phyloP scores from a whole-genome alignment of 1,284 basidiomycete species.

The Tylopilus sp. region DNA sequence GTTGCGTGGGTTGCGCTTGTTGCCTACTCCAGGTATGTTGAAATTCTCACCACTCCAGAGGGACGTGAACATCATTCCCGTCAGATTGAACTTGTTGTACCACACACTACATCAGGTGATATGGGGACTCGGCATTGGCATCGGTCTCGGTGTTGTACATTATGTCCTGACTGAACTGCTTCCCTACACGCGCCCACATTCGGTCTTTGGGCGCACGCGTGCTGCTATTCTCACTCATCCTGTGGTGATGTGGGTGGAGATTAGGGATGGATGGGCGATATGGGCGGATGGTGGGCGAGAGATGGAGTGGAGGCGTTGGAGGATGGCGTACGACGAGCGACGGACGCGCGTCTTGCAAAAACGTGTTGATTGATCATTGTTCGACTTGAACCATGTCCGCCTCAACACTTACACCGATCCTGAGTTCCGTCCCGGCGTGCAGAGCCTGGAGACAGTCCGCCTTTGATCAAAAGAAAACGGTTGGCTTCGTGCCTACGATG shows the following conservation, averaged over 20 bases:
- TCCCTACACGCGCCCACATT: constrained; percentile 50
- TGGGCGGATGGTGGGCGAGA: constrained; percentile 72
- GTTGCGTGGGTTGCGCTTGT: constrained; percentile 57
- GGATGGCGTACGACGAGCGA: constrained; percentile 38
- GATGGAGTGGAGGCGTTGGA: constrained; percentile 64
- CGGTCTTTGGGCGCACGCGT: constrained; percentile 50
- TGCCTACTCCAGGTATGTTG: constrained; percentile 70
- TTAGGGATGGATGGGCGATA: constrained; percentile 78
- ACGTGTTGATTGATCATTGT: constrained; percentile 17
- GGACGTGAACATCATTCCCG: not conserved
- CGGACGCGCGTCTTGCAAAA: constrained; percentile 11
- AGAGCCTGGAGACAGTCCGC: constrained; percentile 75
- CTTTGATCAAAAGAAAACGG: constrained; percentile 57
- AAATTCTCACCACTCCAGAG: not conserved
- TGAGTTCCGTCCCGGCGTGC: constrained; percentile 67
- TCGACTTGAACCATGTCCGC: constrained; percentile 23
- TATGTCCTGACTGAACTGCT: constrained; percentile 63
- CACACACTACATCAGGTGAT: constrained; percentile 69
- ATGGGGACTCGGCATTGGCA: constrained; percentile 70
- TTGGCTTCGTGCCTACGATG: constrained; percentile 97
- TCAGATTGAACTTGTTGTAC: constrained; percentile 69
- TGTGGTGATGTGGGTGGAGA: constrained; percentile 59
- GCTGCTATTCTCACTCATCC: constrained; percentile 53
- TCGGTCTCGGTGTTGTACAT: constrained; percentile 50
- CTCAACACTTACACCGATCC: constrained; percentile 52